Base-by-base conservation (phyloP, 2,329 filamentous ascomycete species). In the Parasarocladium wereldwijsianum region DNA sequence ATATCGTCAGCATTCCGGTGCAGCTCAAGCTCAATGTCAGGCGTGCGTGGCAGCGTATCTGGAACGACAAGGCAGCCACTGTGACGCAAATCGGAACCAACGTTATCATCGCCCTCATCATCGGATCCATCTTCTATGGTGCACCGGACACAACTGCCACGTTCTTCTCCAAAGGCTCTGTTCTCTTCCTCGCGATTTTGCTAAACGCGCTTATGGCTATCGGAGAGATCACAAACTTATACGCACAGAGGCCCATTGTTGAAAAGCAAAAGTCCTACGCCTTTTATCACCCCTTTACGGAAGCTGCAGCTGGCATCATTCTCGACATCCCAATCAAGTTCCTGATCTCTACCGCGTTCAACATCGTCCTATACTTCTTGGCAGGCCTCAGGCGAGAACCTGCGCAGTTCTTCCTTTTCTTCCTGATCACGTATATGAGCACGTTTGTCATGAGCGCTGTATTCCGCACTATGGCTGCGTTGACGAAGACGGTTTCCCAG, bases 371-470 rank as follows among this genome's bases (percentile, higher is more conserved):
- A 3, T 76, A 76, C 46, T 76, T 74, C 40, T 44, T 75, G 41
- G 46, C 62, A 1, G 58, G 57, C 1, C 50, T 72, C 3, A 49
- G 59, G 2, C 63, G 76, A 17, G 66, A 70, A 29, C 58, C 79
- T 0, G 70, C 64, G 1, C 57, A 70, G 1, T 90, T 86, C 58
- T 90, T 90, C 54, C 62, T 83, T 37, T 90, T 76, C 56, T 65
- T 79, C 37, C 55, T 90, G 12, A 64, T 85, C 39, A 74, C 69
- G 0, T 81, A 79, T 46, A 52, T 72, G 11, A 62, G 67, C 1
- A 82, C 72, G 0, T 61, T 87, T 39, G 65, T 73, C 38, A 85
- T 86, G 76, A 76, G 68, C 21, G 80, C 76, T 51, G 59, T 84
- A 23, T 87, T 87, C 58, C 64, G 80, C 16, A 79, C 73, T 0